Evolutionary conservation across 1,284 basidiomycete species (phyloP).

Genomic region (Ustilago curta): DNA sequence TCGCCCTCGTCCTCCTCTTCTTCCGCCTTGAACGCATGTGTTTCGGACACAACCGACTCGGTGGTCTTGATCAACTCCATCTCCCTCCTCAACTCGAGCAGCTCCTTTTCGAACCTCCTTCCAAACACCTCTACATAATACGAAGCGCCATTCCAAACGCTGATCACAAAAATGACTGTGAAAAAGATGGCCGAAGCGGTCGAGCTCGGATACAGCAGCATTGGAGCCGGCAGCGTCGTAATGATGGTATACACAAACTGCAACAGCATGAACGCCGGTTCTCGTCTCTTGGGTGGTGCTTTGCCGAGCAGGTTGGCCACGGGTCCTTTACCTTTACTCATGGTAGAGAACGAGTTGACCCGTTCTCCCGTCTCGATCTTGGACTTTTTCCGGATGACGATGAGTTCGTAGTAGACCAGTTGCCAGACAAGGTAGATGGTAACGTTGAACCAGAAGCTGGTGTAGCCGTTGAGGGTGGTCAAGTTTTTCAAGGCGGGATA

Average conservation of each 20-base stretch:
- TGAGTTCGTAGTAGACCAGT: slow-evolving; percentile 74
- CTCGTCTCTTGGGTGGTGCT: slow-evolving; percentile 44
- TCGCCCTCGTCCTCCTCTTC: background rate
- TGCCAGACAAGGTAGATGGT: slow-evolving; percentile 85
- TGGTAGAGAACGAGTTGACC: slow-evolving; percentile 58
- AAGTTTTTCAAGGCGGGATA: slow-evolving; percentile 83
- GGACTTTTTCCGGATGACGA: slow-evolving; percentile 39
- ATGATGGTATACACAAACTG: slow-evolving; percentile 82
- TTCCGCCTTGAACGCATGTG: background rate
- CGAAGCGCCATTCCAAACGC: slow-evolving; percentile 53
- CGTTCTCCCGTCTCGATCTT: slow-evolving; percentile 59
- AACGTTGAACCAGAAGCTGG: slow-evolving; percentile 75
- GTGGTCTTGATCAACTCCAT: slow-evolving; percentile 34
- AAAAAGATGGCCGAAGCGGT: slow-evolving; percentile 82
- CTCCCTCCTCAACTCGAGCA: slow-evolving; percentile 38
- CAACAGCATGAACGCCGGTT: slow-evolving; percentile 52
- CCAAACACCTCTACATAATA: slow-evolving; percentile 74
- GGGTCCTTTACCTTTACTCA: slow-evolving; percentile 59
- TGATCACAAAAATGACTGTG: slow-evolving; percentile 45
- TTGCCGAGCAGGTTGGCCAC: slow-evolving; percentile 58
- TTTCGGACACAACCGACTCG: slow-evolving; percentile 22
- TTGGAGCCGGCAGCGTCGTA: slow-evolving; percentile 86
- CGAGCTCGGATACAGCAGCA: slow-evolving; percentile 81
- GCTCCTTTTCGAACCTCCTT: slow-evolving; percentile 57
- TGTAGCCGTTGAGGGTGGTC: slow-evolving; percentile 75